phyloP scores from a whole-genome alignment of 371 early-diverging fungal species.

The Circinella umbellata region DNA sequence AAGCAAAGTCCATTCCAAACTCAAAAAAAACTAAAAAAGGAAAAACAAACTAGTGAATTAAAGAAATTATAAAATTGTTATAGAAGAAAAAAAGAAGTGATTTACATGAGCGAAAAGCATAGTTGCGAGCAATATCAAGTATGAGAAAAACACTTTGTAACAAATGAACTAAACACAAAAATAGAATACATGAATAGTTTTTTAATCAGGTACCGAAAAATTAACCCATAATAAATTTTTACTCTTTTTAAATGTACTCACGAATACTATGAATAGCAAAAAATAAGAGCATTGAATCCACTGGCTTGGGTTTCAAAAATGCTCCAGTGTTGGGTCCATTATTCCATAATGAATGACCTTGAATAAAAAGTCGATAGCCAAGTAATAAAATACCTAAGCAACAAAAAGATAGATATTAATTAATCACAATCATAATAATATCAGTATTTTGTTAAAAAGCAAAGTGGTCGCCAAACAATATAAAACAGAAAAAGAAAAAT shows the following conservation, averaged over 20 bases:
- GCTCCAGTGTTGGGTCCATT: constrained; percentile 9
- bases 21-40: constrained; percentile 25
- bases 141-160: constrained; percentile 4
- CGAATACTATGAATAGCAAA: constrained; percentile 26
- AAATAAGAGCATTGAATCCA: constrained; percentile 29
- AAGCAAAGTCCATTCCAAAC: constrained; percentile 35
- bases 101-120: constrained; percentile 9
- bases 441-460: not conserved
- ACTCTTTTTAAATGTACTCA: constrained; percentile 6
- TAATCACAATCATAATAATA: too few relatives aligned
- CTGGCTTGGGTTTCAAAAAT: constrained; percentile 29
- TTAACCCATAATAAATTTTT: not conserved
- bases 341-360: constrained; percentile 26
- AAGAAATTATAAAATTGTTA: not conserved
- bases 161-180: not conserved
- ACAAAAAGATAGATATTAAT: not conserved
- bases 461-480: not conserved
- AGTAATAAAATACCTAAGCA: constrained; percentile 19
- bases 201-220: too few relatives aligned
- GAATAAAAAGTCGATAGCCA: constrained; percentile 19
- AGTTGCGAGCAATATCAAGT: not conserved
- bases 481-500: not conserved
- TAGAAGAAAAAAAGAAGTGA: not conserved
- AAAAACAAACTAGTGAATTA: not conserved
- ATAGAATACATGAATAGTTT: too few relatives aligned